These are phyloP conservation scores for Penicillium argentinense DNA, from an alignment of 495 filamentous ascomycete genomes.

Conservation along the genomic window DNA sequence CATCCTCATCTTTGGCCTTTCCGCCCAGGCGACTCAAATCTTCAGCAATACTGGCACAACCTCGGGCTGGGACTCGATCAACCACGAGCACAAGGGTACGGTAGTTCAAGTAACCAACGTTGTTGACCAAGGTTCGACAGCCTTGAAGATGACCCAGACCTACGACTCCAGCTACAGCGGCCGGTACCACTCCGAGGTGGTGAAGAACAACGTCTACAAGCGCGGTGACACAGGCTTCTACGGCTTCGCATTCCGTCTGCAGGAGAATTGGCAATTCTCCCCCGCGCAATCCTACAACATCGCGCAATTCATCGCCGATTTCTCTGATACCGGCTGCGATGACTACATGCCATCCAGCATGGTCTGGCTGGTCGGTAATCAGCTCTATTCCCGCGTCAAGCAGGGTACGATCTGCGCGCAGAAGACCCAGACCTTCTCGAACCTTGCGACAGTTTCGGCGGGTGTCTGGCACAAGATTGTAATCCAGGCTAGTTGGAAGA, in stretches of 20 bases:
- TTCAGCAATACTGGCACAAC: slow-evolving; percentile 54
- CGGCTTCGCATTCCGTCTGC: slow-evolving; percentile 55
- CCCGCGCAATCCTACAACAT: slow-evolving; percentile 52
- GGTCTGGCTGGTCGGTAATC: slow-evolving; percentile 50
- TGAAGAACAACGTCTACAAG: slow-evolving; percentile 46
- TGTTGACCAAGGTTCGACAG: slow-evolving; percentile 41
- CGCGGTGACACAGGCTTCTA: slow-evolving; percentile 54
- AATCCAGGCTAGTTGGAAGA: slow-evolving; percentile 51
- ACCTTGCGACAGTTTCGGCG: slow-evolving; percentile 38
- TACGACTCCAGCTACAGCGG: slow-evolving; percentile 47
- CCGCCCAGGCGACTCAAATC: slow-evolving; percentile 28
- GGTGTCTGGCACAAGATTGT: slow-evolving; percentile 52
- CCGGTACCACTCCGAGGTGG: slow-evolving; percentile 58
- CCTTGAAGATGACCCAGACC: slow-evolving; percentile 54
- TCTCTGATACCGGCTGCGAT: slow-evolving; percentile 47
- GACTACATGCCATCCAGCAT: slow-evolving; percentile 54
- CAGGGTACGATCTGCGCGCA: slow-evolving; percentile 43
- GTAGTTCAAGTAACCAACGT: slow-evolving; percentile 49
- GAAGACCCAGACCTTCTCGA: slow-evolving; percentile 27
- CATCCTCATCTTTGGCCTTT: neutral
- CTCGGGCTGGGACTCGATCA: slow-evolving; percentile 46
- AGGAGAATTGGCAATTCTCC: slow-evolving; percentile 48
- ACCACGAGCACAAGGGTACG: slow-evolving; percentile 44
- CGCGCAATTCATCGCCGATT: slow-evolving; percentile 58
- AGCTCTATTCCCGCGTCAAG: slow-evolving; percentile 49